These are phyloP conservation scores for Azolla pinnata DNA, from an alignment of 75 land plant genomes.

Conservation along the genomic window DNA sequence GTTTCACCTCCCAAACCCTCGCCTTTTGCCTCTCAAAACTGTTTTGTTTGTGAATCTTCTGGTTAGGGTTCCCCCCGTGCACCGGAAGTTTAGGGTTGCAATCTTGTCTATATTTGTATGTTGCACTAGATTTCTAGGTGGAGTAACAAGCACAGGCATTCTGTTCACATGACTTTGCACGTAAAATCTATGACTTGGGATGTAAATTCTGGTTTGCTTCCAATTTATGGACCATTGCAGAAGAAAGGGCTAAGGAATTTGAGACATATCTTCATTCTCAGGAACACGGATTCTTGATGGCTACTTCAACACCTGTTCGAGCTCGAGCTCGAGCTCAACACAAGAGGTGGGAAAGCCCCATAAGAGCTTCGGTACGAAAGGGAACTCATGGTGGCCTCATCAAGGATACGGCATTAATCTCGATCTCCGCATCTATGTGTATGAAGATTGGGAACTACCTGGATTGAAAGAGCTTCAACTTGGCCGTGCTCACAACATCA, in stretches of 20 bases:
- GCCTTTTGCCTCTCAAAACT: not conserved
- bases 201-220: too few species aligned
- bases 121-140: not conserved
- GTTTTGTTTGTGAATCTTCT: not conserved
- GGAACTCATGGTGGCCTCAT: constrained; percentile 39
- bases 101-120: not conserved
- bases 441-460: constrained; percentile 64
- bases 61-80: not conserved
- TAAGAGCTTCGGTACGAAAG: not conserved
- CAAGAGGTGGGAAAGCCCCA: not conserved
- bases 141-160: not conserved
- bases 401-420: constrained; percentile 52
- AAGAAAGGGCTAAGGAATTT: too few species aligned
- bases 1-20: not conserved
- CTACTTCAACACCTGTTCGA: not conserved
- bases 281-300: not conserved
- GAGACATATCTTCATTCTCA: not conserved
- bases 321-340: too few species aligned
- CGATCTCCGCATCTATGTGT: constrained; percentile 64
- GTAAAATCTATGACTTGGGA: too few species aligned
- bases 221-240: too few species aligned
- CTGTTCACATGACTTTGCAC: too few species aligned
- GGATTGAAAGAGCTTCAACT: constrained; percentile 53
- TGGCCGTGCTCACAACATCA: constrained; percentile 64
- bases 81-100: not conserved